phyloP scores from a whole-genome alignment of 306 rosid genomes.

The Cucurbita moschata region DNA sequence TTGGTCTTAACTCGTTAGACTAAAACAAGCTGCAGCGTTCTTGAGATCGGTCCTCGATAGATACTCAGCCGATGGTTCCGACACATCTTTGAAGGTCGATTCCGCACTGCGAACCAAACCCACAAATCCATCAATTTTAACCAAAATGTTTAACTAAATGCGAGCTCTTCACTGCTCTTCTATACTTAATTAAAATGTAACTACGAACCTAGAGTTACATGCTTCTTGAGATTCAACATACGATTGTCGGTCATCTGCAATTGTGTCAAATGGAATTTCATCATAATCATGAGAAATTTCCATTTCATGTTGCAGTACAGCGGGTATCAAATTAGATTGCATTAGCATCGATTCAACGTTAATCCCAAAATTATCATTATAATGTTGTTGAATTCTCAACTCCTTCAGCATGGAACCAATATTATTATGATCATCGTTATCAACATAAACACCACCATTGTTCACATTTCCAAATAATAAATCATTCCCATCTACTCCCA shows the following conservation, averaged over 20 bases:
- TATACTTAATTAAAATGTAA: too few relatives aligned
- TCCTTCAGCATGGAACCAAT: slow-evolving; percentile 4
- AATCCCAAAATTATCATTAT: neutral
- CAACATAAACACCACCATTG: neutral
- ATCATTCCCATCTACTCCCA: neutral
- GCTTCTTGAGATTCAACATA: slow-evolving; percentile 17
- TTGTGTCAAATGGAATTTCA: slow-evolving; percentile 20
- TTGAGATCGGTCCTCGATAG: slow-evolving; percentile 15
- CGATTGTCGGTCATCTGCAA: slow-evolving; percentile 16
- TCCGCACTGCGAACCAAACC: slow-evolving; percentile 20
- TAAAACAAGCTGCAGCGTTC: slow-evolving; percentile 27
- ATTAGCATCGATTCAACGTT: slow-evolving; percentile 5
- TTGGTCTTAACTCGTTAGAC: slow-evolving; percentile 4
- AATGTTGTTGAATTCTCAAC: neutral
- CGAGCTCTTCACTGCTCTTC: too few relatives aligned
- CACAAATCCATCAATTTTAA: neutral
- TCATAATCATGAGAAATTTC: slow-evolving; percentile 13
- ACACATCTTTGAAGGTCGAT: slow-evolving; percentile 9
- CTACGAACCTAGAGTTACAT: slow-evolving; percentile 28
- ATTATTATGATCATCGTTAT: neutral
- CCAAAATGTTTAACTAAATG: too few relatives aligned
- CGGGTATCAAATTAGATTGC: neutral
- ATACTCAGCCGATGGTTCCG: slow-evolving; percentile 6
- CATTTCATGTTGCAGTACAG: slow-evolving; percentile 11
- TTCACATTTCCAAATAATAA: neutral